Evolutionary conservation across 768 basidiomycete genomes (phyloP).

Genomic region (Trametes cinnabarina): DNA sequence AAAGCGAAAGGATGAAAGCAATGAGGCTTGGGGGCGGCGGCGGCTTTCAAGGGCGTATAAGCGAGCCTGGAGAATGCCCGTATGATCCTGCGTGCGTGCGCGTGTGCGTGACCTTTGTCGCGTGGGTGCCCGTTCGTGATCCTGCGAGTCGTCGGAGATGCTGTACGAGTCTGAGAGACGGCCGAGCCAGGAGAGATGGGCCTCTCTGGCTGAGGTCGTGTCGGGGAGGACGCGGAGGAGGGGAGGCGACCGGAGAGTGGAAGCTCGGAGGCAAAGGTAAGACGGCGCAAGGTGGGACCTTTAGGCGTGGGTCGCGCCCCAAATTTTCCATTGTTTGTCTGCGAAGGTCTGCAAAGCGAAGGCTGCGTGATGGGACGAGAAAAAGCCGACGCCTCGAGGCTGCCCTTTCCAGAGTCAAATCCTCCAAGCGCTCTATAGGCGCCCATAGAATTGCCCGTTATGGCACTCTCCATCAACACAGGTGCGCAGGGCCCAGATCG

Average conservation of each 20-base stretch:
- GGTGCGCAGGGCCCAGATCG: constrained; percentile 11
- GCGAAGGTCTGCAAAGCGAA: constrained; percentile 16
- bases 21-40: constrained; percentile 17
- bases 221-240: constrained; percentile 6
- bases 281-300: neutral
- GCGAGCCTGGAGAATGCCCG: constrained; percentile 3
- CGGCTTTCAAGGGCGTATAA: neutral
- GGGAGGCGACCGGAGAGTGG: constrained; percentile 16
- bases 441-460: neutral
- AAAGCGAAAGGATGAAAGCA: constrained; percentile 14
- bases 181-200: constrained; percentile 1
- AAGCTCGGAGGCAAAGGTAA: constrained; percentile 12
- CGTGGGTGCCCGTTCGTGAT: constrained; percentile 1
- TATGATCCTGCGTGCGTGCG: neutral
- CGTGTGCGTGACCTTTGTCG: constrained; percentile 7
- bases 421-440: neutral
- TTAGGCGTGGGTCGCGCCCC: constrained; percentile 1
- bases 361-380: neutral
- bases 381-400: constrained; percentile 18
- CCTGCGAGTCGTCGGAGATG: neutral
- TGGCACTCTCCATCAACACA: constrained; percentile 6
- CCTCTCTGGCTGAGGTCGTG: constrained; percentile 6
- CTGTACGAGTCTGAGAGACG: neutral
- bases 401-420: constrained; percentile 9
- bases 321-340: constrained; percentile 23